Evolutionary conservation across 768 basidiomycete genomes (phyloP).

Genomic region (Lactarius vividus): DNA sequence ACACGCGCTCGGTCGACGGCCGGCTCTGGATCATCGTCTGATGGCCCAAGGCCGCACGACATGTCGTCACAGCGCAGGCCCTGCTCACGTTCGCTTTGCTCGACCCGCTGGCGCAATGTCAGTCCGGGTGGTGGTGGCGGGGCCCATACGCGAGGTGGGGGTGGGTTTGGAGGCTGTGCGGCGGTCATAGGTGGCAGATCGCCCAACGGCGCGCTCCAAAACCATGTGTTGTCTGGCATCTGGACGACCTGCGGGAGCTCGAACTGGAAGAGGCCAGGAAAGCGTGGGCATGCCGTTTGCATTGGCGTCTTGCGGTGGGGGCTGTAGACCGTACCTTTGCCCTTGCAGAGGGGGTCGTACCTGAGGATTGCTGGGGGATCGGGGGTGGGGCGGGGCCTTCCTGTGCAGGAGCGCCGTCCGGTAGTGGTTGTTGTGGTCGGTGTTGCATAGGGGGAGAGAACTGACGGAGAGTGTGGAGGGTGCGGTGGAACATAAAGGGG

Average conservation of each 20-base stretch:
- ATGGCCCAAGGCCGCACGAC: slow-evolving; percentile 72
- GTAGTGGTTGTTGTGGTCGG: background rate
- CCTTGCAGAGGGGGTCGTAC: slow-evolving; percentile 12
- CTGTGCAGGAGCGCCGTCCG: slow-evolving; percentile 8
- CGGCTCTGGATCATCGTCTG: slow-evolving; percentile 63
- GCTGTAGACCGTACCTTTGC: slow-evolving; percentile 18
- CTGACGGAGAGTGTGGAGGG: slow-evolving; percentile 12
- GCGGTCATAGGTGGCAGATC: background rate
- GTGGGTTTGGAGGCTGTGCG: slow-evolving; percentile 30
- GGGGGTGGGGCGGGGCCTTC: slow-evolving; percentile 20
- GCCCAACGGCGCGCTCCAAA: slow-evolving; percentile 21
- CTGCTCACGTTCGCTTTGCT: slow-evolving; percentile 67
- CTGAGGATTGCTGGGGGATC: slow-evolving; percentile 20
- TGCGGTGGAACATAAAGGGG: slow-evolving; percentile 12
- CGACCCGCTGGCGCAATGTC: slow-evolving; percentile 70
- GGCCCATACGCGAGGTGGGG: slow-evolving; percentile 49
- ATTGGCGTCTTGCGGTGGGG: slow-evolving; percentile 20
- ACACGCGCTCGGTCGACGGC: slow-evolving; percentile 38
- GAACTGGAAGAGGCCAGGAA: slow-evolving; percentile 24
- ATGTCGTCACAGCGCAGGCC: slow-evolving; percentile 71
- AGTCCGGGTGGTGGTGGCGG: slow-evolving; percentile 63
- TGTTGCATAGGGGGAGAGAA: background rate
- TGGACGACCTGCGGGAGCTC: slow-evolving; percentile 23
- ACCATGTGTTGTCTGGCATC: slow-evolving; percentile 19
- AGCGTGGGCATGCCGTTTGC: slow-evolving; percentile 19